phyloP scores from a whole-genome alignment of 2,329 filamentous ascomycete genomes.

The Phoma herbarum region DNA sequence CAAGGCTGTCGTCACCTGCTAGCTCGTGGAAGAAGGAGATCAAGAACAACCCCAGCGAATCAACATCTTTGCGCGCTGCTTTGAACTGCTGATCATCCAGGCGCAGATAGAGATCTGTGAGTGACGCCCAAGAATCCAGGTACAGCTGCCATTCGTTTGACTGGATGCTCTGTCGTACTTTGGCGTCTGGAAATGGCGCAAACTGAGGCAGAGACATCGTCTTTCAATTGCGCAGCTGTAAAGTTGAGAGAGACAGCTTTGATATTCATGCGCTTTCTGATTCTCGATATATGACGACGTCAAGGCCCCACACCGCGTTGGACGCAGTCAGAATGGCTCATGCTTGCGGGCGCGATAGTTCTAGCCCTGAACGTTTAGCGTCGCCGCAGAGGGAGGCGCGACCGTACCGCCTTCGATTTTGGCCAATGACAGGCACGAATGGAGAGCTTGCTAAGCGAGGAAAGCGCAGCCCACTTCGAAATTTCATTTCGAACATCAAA shows the following conservation, averaged over 20 bases:
- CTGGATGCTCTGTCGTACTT: conserved; percentile 71
- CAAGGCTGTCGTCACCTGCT: conserved; percentile 38
- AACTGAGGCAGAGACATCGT: conserved; percentile 70
- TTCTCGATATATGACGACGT: conserved; percentile 23
- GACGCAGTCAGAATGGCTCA: conserved; percentile 42
- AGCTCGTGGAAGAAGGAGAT: conserved; percentile 70
- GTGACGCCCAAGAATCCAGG: conserved; percentile 76
- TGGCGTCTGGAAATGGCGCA: conserved; percentile 76
- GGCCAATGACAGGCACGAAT: not conserved
- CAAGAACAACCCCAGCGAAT: conserved; percentile 71
- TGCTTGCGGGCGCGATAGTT: conserved; percentile 16
- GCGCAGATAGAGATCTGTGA: conserved; percentile 71
- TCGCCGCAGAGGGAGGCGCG: conserved; percentile 8
- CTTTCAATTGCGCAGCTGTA: conserved; percentile 5
- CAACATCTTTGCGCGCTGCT: conserved; percentile 61
- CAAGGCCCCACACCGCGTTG: conserved; percentile 16
- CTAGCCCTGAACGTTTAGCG: not conserved
- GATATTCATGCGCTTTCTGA: conserved; percentile 13
- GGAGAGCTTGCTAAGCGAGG: not conserved
- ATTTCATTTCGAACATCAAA: conserved; percentile 27
- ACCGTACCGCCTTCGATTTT: not conserved
- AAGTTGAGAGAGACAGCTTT: not conserved
- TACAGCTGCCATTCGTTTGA: conserved; percentile 79
- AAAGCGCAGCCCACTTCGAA: conserved; percentile 14
- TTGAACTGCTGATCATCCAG: conserved; percentile 66